Conservation (phyloP, 306 rosid species). For the Casuarina cunninghamiana region DNA sequence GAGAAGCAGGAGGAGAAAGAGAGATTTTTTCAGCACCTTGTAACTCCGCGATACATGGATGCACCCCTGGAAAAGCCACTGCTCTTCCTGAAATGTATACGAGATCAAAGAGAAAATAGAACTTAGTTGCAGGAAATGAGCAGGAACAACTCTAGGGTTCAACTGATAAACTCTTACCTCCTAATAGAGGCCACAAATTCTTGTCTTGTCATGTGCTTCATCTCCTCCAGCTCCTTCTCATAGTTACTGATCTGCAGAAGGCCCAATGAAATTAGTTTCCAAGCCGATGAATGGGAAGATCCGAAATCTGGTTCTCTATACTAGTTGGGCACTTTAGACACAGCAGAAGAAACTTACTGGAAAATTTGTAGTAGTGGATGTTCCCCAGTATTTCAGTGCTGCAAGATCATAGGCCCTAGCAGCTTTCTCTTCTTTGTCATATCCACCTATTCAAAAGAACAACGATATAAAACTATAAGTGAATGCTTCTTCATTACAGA, state of each 20-base stretch:
- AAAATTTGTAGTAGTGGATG: conserved; percentile 96
- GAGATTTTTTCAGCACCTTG: conserved; percentile 56
- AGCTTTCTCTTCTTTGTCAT: conserved; percentile 99
- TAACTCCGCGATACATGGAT: conserved; percentile 98
- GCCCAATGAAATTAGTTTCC: conserved; percentile 1
- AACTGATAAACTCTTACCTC: conserved; percentile 43
- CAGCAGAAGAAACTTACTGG: conserved; percentile 46
- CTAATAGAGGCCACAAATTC: conserved; percentile 98
- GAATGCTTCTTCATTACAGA: not conserved
- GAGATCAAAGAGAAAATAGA: not conserved
- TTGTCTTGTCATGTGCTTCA: conserved; percentile 98
- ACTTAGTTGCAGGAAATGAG: not conserved
- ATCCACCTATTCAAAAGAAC: conserved; percentile 60
- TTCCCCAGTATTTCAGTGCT: conserved; percentile 96
- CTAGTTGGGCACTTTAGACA: not conserved
- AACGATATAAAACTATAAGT: not conserved
- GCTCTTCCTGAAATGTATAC: conserved; percentile 70
- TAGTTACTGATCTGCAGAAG: conserved; percentile 71
- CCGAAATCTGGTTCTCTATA: not conserved
- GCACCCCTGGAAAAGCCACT: conserved; percentile 99
- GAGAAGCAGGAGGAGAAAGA: not conserved
- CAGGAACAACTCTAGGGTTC: no score
- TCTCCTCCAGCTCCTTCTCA: conserved; percentile 93
- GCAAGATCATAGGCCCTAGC: conserved; percentile 99
- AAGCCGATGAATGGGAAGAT: not conserved